Percentiles rank a stretch among this genome's conserved stretches.
Evolutionary conservation across 805 yeast species (phyloP).

Genomic region (Saturnispora sekii): DNA sequence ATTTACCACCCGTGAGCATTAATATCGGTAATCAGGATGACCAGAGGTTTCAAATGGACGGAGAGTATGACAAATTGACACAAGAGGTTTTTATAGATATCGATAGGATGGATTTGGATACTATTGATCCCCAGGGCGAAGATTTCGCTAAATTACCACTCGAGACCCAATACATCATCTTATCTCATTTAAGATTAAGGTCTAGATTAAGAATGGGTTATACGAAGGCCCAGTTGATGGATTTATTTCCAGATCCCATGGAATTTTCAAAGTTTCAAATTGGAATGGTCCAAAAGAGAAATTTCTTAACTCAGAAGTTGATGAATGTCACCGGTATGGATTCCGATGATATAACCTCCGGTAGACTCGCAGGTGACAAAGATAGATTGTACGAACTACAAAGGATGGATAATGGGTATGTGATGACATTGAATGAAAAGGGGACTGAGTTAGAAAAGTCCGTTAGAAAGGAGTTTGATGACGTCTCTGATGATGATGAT

Average conservation of each 20-base stretch:
- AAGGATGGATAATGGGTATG: conserved; percentile 77
- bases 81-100: conserved; percentile 49
- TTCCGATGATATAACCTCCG: conserved; percentile 26
- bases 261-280: conserved; percentile 92
- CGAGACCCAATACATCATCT: conserved; percentile 77
- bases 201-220: conserved; percentile 95
- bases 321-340: conserved; percentile 81
- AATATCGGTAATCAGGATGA: conserved; percentile 48
- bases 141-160: conserved; percentile 73
- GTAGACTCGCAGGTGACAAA: conserved; percentile 76
- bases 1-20: conserved; percentile 61
- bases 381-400: conserved; percentile 67
- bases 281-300: conserved; percentile 84
- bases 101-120: conserved; percentile 58
- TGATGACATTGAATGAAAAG: conserved; percentile 42
- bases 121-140: conserved; percentile 73
- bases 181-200: conserved; percentile 71
- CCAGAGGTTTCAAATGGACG: conserved; percentile 57
- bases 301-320: conserved; percentile 77
- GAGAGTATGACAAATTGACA: conserved; percentile 56
- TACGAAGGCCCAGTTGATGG: conserved; percentile 76
- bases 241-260: conserved; percentile 72
- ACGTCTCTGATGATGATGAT: conserved; percentile 28
- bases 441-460: conserved; percentile 32
- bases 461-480: conserved; percentile 10